Conservation (phyloP, 768 basidiomycete genomes). For the Macrolepiota albuminosa region DNA sequence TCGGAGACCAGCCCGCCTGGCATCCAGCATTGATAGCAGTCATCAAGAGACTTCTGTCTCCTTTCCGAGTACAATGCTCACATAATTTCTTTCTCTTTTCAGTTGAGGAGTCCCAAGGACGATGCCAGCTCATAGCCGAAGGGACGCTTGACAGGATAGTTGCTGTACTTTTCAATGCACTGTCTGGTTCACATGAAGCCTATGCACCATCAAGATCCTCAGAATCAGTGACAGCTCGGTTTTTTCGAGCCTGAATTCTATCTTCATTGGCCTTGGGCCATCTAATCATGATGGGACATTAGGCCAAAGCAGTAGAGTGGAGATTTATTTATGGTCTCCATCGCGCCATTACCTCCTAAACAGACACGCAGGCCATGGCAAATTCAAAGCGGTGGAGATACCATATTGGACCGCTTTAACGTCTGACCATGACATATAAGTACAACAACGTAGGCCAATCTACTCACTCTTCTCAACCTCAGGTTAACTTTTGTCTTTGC, state of each 20-base stretch:
- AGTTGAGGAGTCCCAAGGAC: constrained; percentile 45
- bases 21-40: constrained; percentile 85
- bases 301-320: not conserved
- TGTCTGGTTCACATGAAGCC: constrained; percentile 62
- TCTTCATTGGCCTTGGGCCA: not conserved
- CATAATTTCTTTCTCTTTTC: constrained; percentile 9
- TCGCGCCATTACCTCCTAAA: not conserved
- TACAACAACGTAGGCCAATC: not conserved
- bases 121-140: not conserved
- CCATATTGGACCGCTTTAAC: not conserved
- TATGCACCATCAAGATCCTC: not conserved
- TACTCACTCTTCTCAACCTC: no score
- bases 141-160: constrained; percentile 71
- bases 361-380: not conserved
- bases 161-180: constrained; percentile 71
- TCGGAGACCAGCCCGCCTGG: constrained; percentile 90
- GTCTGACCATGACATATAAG: not conserved
- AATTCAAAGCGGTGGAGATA: not conserved
- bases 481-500: no score
- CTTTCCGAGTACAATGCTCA: constrained; percentile 16
- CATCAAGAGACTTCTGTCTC: constrained; percentile 15
- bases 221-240: not conserved
- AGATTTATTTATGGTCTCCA: not conserved
- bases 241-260: not conserved
- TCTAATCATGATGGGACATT: not conserved